Evolutionary conservation across 2,329 filamentous ascomycete genomes (phyloP).

Genomic region (Phialophora expanda): DNA sequence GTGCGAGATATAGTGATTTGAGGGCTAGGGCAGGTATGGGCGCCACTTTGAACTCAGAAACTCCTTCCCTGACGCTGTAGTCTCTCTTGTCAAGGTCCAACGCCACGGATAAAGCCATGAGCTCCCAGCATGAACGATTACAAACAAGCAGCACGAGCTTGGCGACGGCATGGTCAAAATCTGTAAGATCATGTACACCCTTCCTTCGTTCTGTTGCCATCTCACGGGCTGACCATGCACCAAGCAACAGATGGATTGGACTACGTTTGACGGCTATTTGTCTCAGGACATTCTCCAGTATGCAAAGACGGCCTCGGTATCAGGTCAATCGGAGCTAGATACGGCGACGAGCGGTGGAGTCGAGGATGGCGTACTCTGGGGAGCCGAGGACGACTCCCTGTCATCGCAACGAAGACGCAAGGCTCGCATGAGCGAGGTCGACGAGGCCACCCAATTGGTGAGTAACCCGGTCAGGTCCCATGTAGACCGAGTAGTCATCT

Average conservation of each 20-base stretch:
- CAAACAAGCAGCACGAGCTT: background rate
- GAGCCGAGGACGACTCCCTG: background rate
- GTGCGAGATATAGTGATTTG: background rate
- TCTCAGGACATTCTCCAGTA: background rate
- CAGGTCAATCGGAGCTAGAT: background rate
- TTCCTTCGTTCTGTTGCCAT: background rate
- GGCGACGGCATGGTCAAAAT: background rate
- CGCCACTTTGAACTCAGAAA: background rate
- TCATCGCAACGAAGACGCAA: constrained; percentile 18
- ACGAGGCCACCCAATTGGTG: constrained; percentile 17
- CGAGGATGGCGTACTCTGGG: background rate
- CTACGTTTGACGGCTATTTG: background rate
- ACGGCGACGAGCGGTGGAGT: background rate
- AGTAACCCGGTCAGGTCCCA: background rate
- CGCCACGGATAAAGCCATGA: background rate
- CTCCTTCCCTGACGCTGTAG: background rate
- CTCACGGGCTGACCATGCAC: background rate
- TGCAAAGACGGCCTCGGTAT: background rate
- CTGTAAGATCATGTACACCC: background rate
- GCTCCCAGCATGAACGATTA: background rate
- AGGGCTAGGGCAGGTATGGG: background rate
- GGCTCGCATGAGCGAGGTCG: constrained; percentile 18
- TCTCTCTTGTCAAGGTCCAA: background rate
- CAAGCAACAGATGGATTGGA: constrained; percentile 7
- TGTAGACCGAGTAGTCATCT: background rate